Base-by-base conservation (phyloP, 176 grass and related monocot species). In the Metroxylon sagu region DNA sequence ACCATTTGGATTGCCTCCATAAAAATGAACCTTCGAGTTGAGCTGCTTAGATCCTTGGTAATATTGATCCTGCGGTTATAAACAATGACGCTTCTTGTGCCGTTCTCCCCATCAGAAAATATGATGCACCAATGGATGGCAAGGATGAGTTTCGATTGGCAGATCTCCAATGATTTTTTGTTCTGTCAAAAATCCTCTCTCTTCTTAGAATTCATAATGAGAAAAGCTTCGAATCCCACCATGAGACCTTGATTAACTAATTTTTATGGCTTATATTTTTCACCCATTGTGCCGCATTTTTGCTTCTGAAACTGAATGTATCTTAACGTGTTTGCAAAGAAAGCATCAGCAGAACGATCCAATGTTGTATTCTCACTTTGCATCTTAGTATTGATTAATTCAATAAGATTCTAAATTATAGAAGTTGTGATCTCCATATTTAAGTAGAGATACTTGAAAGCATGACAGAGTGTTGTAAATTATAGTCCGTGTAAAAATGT, bases 301-400 rank as follows among this genome's bases (percentile, higher is more conserved):
- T 97, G 92, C 62, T 91, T 97, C 60, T 97, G 87, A 76, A 91
- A 91, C 59, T 91, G 81, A 61, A 97, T 87, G 30, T 91, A 91
- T 49, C 87, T 72, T n/a, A 97, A 75, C 54, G 92, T 97, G 74
- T 87, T 91, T 23, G 87, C 81, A 72, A 97, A 88, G 84, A 97
- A 97, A 25, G 92, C 84, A 31, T 88, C 81, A 12, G 87, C 61
- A 4, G 75, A 80, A 65, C 78, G 72, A 75, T 97, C 84, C 6
- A 75, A 48, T 31, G 73, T 64, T 54, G 18, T 61, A 66, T 77
- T 82, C 19, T 89, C 84, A 66, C 81, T 82, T 73, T 97, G 87
- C 69, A 77, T 88, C 66, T 96, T 87, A 35, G 84, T 91, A 35
- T 71, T 85, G 72, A 91, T 91, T 60, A 97, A 70, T 63, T 97